Percentiles rank a stretch among this genome's conserved stretches.
These are phyloP conservation scores for Teratosphaeria viscida DNA, from an alignment of 2,329 filamentous ascomycete genomes.

Conservation along the genomic window DNA sequence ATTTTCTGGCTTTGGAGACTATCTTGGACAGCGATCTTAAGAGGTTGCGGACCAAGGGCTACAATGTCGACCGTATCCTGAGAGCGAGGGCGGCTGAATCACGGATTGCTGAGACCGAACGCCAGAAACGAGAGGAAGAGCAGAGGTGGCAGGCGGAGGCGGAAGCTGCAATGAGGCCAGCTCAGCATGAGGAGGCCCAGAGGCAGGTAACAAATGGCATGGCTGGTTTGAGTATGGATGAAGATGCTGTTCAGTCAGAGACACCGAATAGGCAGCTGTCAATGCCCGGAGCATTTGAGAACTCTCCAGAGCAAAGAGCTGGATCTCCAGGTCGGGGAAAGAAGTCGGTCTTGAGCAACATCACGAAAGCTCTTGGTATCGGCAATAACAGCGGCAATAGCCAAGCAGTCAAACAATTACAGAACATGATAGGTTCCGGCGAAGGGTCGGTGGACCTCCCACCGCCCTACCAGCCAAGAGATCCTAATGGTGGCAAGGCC, in stretches of 20 bases:
- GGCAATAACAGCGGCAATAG: slow-evolving; percentile 35
- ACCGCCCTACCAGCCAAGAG: slow-evolving; percentile 23
- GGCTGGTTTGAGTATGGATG: not conserved
- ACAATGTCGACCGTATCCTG: slow-evolving; percentile 92
- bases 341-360: slow-evolving; percentile 54
- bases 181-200: slow-evolving; percentile 3
- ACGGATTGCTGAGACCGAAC: slow-evolving; percentile 72
- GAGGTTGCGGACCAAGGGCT: slow-evolving; percentile 74
- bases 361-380: slow-evolving; percentile 59
- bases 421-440: slow-evolving; percentile 18
- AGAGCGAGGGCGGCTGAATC: slow-evolving; percentile 80
- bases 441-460: slow-evolving; percentile 10
- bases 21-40: slow-evolving; percentile 77
- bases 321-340: slow-evolving; percentile 18
- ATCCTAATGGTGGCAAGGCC: slow-evolving; percentile 10
- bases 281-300: slow-evolving; percentile 66
- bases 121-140: slow-evolving; percentile 54
- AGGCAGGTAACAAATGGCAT: not conserved
- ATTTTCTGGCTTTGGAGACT: slow-evolving; percentile 82
- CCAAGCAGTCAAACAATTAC: slow-evolving; percentile 26
- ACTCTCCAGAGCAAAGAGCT: slow-evolving; percentile 33
- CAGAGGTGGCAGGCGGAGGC: slow-evolving; percentile 36
- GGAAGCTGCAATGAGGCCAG: slow-evolving; percentile 9
- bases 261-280: slow-evolving; percentile 24
- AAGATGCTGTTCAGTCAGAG: slow-evolving; percentile 6